Evolutionary conservation across 176 grass and related monocot species (phyloP).

Genomic region (Otatea glauca): DNA sequence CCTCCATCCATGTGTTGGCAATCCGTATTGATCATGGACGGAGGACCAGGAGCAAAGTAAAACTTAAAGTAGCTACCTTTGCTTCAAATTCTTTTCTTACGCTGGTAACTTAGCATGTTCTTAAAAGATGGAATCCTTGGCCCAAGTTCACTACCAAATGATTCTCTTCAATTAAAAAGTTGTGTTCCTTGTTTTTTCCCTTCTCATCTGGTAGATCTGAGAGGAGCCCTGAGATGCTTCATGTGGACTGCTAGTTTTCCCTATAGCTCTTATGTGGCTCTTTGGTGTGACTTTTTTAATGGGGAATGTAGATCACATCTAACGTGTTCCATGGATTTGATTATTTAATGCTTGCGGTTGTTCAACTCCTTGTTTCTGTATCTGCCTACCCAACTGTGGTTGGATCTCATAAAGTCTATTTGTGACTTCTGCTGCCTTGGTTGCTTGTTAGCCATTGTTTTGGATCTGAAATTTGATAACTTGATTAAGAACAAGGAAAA

Average conservation of each 20-base stretch:
- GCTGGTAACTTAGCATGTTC: constrained; percentile 45
- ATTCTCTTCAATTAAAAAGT: constrained; percentile 45
- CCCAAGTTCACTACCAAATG: constrained; percentile 52
- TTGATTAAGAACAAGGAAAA: constrained; percentile 11
- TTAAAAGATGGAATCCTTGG: constrained; percentile 46
- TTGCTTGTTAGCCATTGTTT: constrained; percentile 40
- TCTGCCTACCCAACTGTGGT: constrained; percentile 35
- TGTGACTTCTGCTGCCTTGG: constrained; percentile 41
- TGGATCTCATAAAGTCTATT: constrained; percentile 47
- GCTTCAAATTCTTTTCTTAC: constrained; percentile 57
- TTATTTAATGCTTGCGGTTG: constrained; percentile 44
- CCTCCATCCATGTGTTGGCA: constrained; percentile 40
- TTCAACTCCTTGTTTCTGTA: constrained; percentile 44
- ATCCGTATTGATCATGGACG: constrained; percentile 36
- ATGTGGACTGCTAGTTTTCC: constrained; percentile 46
- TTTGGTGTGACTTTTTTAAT: constrained; percentile 46
- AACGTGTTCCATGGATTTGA: constrained; percentile 38
- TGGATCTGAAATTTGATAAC: constrained; percentile 48
- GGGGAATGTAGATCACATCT: constrained; percentile 59
- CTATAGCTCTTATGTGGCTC: constrained; percentile 42
- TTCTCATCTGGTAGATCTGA: constrained; percentile 56
- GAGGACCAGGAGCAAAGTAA: constrained; percentile 35
- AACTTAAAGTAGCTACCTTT: constrained; percentile 51
- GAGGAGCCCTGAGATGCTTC: constrained; percentile 51
- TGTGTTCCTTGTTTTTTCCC: constrained; percentile 55